Evolutionary conservation across 352 stramenopile species (phyloP), one percentile per base, ranked within the genome.

Genomic region (Aphanomyces stellatus): DNA sequence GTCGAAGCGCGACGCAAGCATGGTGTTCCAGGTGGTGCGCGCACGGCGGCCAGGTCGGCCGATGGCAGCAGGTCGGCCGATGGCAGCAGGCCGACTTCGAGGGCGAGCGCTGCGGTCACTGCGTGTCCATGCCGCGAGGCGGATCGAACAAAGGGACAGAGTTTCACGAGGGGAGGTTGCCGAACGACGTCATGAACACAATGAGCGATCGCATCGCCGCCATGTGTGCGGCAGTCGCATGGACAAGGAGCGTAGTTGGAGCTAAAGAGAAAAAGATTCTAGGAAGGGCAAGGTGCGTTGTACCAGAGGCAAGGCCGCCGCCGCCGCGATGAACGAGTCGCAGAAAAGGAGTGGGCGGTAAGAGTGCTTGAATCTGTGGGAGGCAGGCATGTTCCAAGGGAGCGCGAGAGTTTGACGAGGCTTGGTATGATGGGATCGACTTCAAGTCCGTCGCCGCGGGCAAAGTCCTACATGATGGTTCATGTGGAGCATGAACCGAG

Each of bases 131-230:
- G 35, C 84, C 77, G 11, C 68, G 68, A 35, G 2, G 37, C 37
- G 74, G 75, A 87, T 33, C 80, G 70, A 6, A 78, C 80, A 17
- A 93, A 89, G 11, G 85, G 85, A 72, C 85, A 76, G n/a, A 93
- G 71, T 66, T 91, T 93, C 19, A 70, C 59, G 43, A 92, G 76
- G 25, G 72, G 40, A 6, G 79, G 80, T 22, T 88, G 43, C 46
- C 79, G 62, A 42, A 84, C 62, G 31, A 89, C 72, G 41, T 59
- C 71, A 3, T 77, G 71, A 33, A 87, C 74, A 31, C 80, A 89
- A 19, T 64, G 15, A 89, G 59, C 1, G 53, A 65, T 53, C 71
- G 70, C 66, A 89, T 60, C 10, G 70, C 51, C 3, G 71, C 61
- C 2, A 74, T 73, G 6, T 77, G 33, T 3, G 61, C 34, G 31